Evolutionary conservation across 257 asterid species (phyloP).

Genomic region (Forsythia viridissima): DNA sequence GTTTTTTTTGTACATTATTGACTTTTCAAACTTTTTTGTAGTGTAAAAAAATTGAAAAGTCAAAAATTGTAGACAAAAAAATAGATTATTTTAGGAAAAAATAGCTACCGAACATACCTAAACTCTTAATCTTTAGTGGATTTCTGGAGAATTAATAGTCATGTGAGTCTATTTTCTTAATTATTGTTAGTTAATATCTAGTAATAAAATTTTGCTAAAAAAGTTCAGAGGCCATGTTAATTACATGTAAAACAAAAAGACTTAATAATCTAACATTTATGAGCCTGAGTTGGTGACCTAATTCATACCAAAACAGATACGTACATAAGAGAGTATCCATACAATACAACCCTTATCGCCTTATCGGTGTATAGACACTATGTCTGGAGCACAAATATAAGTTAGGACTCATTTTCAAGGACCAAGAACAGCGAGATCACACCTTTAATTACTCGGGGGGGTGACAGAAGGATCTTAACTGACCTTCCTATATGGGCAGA

Average conservation of each 20-base stretch:
- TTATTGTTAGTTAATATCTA: neutral
- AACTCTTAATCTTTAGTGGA: neutral
- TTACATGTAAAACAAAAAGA: no score
- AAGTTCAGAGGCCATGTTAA: neutral
- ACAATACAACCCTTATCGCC: no score
- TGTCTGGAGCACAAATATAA: neutral
- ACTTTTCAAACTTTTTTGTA: no score
- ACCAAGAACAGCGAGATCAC: neutral
- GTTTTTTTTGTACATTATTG: no score
- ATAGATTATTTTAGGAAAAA: no score
- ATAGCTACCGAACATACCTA: no score
- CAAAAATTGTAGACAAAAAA: no score
- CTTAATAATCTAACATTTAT: neutral
- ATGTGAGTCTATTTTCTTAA: neutral
- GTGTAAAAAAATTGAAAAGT: no score
- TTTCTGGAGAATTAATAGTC: neutral
- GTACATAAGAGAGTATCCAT: neutral
- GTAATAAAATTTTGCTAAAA: no score
- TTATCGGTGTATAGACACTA: no score
- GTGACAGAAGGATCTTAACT: neutral
- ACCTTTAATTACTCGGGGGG: neutral
- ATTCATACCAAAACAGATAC: neutral
- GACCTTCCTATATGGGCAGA: constrained; percentile 40
- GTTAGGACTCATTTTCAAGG: neutral
- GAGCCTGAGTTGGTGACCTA: neutral